Evolutionary conservation across 2,329 filamentous ascomycete genomes (phyloP), one percentile per base, ranked within the genome.

Genomic region (Macrophomina tecta): DNA sequence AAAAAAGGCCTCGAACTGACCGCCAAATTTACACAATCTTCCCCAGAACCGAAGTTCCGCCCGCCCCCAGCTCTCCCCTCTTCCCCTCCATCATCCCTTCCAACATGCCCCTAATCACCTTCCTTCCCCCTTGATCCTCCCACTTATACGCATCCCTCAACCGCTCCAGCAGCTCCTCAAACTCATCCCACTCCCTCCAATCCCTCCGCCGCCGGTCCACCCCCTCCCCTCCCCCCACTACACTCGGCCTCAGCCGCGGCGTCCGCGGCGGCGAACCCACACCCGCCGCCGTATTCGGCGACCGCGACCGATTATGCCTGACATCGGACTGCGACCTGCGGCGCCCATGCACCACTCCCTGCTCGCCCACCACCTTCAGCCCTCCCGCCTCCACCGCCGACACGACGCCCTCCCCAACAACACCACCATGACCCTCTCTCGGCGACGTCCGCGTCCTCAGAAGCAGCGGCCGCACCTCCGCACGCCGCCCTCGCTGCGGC

Each of bases 201-300:
- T 60, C 63, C 73, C 68, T 32, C 72, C 67, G 55, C 76, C 70
- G 30, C 72, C 58, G 69, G 78, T 32, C 58, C 69, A 68, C 38
- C 69, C 73, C 45, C 70, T 70, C 58, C 67, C 69, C 64, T 70
- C 68, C 70, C 67, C 67, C 61, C 60, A 65, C 42, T 8, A 40
- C 14, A 14, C 42, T 45, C 34, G 71, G 69, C 52, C 70, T 66
- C 58, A 76, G 70, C 30, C 46, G 46, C n/a, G 46, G 46, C 18
- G 46, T 49, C 5, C 18, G 18, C 18, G 46, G 46, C 46, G 46
- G 46, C 46, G 46, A 28, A 16, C 45, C 5, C 12, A 16, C 14
- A 12, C 3, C 6, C 45, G 12, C 7, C 45, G 45, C n/a, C 45
- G 7, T 16, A 12, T 46, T 12, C 45, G 36, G 36, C 36, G 36